Conservation (phyloP, 495 filamentous ascomycete species). For the Hyphodiscus hymeniophilus region DNA sequence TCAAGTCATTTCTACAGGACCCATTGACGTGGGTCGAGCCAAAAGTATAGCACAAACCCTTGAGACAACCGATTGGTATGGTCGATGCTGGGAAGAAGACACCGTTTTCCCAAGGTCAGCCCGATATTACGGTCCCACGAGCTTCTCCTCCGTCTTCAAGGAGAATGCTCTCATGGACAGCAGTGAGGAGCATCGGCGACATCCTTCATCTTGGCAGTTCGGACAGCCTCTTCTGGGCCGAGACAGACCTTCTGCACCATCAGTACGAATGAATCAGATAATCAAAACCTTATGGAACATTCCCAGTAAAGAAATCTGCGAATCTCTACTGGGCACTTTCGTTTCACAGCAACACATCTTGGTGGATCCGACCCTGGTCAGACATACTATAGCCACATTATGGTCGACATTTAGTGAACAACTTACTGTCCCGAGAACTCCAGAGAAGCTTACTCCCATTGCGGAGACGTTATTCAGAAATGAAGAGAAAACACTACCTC, state of each 20-base stretch:
- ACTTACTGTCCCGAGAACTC: constrained; percentile 10
- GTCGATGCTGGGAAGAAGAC: constrained; percentile 7
- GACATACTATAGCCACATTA: constrained; percentile 9
- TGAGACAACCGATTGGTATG: constrained; percentile 4
- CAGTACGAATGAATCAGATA: constrained; percentile 10
- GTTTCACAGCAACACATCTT: background rate
- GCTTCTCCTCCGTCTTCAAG: constrained; percentile 17
- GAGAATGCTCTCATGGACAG: constrained; percentile 18
- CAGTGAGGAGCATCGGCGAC: constrained; percentile 14
- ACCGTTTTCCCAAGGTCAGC: constrained; percentile 11
- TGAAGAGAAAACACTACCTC: constrained; percentile 45
- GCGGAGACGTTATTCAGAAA: constrained; percentile 66
- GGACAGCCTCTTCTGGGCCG: constrained; percentile 14
- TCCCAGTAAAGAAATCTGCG: constrained; percentile 16
- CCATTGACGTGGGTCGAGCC: background rate
- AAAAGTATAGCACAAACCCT: background rate
- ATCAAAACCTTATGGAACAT: constrained; percentile 17
- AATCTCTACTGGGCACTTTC: constrained; percentile 3
- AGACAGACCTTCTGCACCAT: constrained; percentile 9
- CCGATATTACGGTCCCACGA: constrained; percentile 18
- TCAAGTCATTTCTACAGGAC: background rate
- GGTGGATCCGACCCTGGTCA: constrained; percentile 10
- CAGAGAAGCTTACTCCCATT: constrained; percentile 32
- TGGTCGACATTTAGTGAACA: constrained; percentile 15
- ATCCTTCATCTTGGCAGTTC: constrained; percentile 14